Base-by-base conservation (phyloP, 306 rosid genomes). In the Vigna trinervia region DNA sequence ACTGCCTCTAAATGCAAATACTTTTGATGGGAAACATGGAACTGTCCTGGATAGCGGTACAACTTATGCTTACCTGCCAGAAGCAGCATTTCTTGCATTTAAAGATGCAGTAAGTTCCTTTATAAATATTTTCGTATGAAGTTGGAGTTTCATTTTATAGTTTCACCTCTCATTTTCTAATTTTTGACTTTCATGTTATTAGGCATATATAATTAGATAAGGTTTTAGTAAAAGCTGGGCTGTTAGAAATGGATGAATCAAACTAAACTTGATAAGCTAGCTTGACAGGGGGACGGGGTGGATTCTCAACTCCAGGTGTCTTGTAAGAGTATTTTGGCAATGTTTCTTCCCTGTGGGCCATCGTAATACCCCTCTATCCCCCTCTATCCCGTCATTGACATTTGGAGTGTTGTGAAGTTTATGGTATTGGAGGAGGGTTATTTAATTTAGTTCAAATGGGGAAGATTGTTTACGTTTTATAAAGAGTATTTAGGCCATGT, bases 21-120 rank as follows among this genome's bases (percentile, higher is more conserved):
- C 88, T 54, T 96, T 96, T 85, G 94, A 96, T 70, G 89, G 88
- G 65, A 92, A 85, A 70, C 92, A 88, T 76, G 99, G 99, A 72
- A 84, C 99, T 28, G 86, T 96, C 83, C 76, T 96, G 90, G 99
- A 96, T 77, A 96, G 99, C 69, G 99, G 99, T 39, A 96, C 99
- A 74, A 96, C 99, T n/a, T 96, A 96, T 76, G 91, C 97, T 67
- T 96, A 92, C 86, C 87, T 96, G 57, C 99, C 99, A 43, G 90
- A 86, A 79, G 78, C 78, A n/a, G 98, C 82, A 6, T 96, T 92
- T 88, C 60, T 74, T 63, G 91, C 90, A 60, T 92, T 96, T 78
- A 96, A 92, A 82, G 84, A 85, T 58, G 97, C 96, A 14, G 99
- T 96, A 92, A 91, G 99, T 84, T 78, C 78, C 62, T 60, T 23